phyloP scores from a whole-genome alignment of 1,284 basidiomycete genomes.

The Marasmius sp. region DNA sequence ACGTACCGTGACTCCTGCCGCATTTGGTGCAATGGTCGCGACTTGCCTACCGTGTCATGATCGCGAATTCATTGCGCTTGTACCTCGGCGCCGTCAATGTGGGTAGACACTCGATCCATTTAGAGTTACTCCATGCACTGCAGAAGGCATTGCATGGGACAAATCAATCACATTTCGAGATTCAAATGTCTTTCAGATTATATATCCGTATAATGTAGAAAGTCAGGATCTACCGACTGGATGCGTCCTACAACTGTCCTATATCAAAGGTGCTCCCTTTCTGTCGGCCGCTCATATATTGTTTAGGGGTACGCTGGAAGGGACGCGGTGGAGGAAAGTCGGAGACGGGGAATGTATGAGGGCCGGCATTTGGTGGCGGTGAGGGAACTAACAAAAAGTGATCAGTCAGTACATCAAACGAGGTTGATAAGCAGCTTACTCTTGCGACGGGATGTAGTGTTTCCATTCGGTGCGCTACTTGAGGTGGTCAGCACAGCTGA shows the following conservation, averaged over 20 bases:
- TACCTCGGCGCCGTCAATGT: not conserved
- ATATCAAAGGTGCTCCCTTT: slow-evolving; percentile 72
- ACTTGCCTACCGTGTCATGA: not conserved
- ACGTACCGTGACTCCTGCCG: not conserved
- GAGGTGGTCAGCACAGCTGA: slow-evolving; percentile 21
- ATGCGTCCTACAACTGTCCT: slow-evolving; percentile 37
- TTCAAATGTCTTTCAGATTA: not conserved
- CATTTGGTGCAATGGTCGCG: not conserved
- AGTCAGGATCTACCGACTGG: not conserved
- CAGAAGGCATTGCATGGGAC: no score
- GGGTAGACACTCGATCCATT: not conserved
- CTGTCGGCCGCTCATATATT: slow-evolving; percentile 63
- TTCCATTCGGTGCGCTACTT: slow-evolving; percentile 33
- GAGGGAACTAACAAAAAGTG: slow-evolving; percentile 57
- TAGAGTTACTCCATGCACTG: no score
- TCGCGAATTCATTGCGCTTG: not conserved
- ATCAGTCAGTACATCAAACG: slow-evolving; percentile 13
- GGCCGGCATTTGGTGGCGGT: slow-evolving; percentile 68
- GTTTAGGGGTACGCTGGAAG: slow-evolving; percentile 48
- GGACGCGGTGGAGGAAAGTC: slow-evolving; percentile 77
- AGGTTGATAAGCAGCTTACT: slow-evolving; percentile 39
- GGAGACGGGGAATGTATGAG: slow-evolving; percentile 66
- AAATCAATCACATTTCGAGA: no score
- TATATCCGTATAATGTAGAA: not conserved
- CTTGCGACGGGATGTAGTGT: slow-evolving; percentile 42